Evolutionary conservation across 345 rosid genomes (phyloP).

Genomic region (Capsella bursapastoris): DNA sequence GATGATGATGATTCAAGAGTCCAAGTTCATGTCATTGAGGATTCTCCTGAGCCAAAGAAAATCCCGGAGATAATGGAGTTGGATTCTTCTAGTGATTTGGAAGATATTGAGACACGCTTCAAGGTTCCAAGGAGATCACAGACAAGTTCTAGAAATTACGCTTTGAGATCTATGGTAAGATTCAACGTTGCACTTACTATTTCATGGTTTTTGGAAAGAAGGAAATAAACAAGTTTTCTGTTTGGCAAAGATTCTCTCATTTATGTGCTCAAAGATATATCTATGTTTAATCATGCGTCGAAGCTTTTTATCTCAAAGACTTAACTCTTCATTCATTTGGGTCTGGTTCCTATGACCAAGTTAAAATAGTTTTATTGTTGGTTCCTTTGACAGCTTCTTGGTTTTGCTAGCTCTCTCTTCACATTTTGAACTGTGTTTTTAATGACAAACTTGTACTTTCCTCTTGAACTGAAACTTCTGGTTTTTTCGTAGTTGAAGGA

Average conservation of each 20-base stretch:
- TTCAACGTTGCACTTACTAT: conserved; percentile 13
- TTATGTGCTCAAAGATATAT: background rate
- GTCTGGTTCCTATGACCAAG: background rate
- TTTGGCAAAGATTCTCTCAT: too few species aligned
- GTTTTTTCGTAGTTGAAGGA: conserved; percentile 55
- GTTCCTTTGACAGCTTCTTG: conserved; percentile 9
- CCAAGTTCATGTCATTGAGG: conserved; percentile 53
- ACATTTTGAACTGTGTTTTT: conserved; percentile 3
- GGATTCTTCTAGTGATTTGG: conserved; percentile 66
- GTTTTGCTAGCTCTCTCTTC: conserved; percentile 9
- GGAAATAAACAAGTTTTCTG: background rate
- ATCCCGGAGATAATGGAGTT: conserved; percentile 50
- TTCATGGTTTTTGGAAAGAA: conserved; percentile 11
- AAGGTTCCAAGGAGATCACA: conserved; percentile 36
- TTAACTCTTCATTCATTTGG: conserved; percentile 14
- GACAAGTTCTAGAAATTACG: conserved; percentile 32
- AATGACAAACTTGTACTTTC: background rate
- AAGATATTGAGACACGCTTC: conserved; percentile 39
- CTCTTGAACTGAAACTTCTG: conserved; percentile 11
- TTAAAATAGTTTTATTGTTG: background rate
- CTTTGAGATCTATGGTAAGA: conserved; percentile 57
- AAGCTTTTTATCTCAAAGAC: background rate
- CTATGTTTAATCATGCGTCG: background rate
- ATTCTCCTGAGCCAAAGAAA: conserved; percentile 57
- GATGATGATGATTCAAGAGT: conserved; percentile 22